Evolutionary conservation across 257 asterid species (phyloP).

Genomic region (Przewalskia tangutica): DNA sequence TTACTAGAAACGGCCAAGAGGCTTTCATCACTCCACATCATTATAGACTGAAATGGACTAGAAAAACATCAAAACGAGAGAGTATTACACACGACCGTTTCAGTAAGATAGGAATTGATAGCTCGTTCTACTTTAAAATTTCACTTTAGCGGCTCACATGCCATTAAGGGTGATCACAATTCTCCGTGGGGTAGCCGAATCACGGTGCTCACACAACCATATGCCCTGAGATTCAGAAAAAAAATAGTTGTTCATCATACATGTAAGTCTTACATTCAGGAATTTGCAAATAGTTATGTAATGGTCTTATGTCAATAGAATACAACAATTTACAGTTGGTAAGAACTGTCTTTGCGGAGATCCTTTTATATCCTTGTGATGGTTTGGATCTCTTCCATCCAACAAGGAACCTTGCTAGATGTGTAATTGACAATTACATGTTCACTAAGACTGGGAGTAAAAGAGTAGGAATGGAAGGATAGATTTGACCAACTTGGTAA

Average conservation of each 20-base stretch:
- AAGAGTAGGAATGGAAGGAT: background rate
- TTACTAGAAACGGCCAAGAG: background rate
- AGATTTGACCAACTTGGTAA: background rate
- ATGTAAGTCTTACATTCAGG: background rate
- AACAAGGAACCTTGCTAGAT: background rate
- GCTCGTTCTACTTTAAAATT: background rate
- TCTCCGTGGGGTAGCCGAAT: conserved; percentile 68
- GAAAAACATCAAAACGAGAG: background rate
- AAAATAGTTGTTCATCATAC: background rate
- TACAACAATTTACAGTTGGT: background rate
- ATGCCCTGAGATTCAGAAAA: conserved; percentile 54
- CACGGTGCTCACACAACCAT: conserved; percentile 99
- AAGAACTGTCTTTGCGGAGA: background rate
- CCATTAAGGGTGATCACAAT: conserved; percentile 89
- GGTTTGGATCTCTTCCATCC: background rate
- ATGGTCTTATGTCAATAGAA: background rate
- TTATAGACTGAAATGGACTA: background rate
- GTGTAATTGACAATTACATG: background rate
- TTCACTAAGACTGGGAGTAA: background rate
- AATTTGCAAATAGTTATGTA: background rate
- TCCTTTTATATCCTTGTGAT: background rate
- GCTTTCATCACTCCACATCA: background rate
- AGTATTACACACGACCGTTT: background rate
- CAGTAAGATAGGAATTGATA: background rate
- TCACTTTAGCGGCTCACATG: conserved; percentile 20